Base-by-base conservation (phyloP, 768 basidiomycete genomes). In the Lanmaoa pseudosensibilis region DNA sequence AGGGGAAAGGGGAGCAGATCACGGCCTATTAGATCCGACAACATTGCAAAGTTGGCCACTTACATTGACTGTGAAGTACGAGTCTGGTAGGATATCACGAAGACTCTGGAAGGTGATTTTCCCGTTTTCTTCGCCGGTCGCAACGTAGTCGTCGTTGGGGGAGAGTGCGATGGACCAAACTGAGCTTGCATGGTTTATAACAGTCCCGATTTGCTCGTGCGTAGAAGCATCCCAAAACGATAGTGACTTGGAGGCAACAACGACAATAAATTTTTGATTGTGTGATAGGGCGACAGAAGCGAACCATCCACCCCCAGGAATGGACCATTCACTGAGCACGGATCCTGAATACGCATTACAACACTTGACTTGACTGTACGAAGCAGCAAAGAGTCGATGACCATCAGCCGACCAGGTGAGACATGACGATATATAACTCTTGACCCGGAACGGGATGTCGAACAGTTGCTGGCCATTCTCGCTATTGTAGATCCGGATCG, bases 401-500 rank as follows among this genome's bases (percentile, higher is more conserved):
- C 27, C 27, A 30, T 30, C 27, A 5, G 7, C 27, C 7, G 27
- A 30, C 27, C 27, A 30, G 27, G 6, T 8, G 7, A 30, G 27
- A 6, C 27, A 30, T 30, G 27, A 39, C 1, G 43, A 19, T 3
- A 10, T 9, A 4, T 12, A 15, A 12, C 7, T 12, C 21, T 11
- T 18, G 30, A 54, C 39, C 38, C 8, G 11, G n/a, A 57, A 49
- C 0, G 38, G 61, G 18, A 60, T 46, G 3, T 51, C 37, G 2
- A 56, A n/a, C 5, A 60, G 44, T 7, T 16, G 18, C 6, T 61
- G 40, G n/a, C 58, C 58, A 18, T 38, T 25, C 0, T 58, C 41
- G 4, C 21, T 19, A 32, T 50, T 8, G 16, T 54, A 54, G 52
- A 58, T 45, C 32, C 37, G 59, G 40, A 60, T 48, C 1, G 60